These are phyloP conservation scores for Zea luxurians DNA, from an alignment of 176 grass and related monocot species.

Conservation along the genomic window DNA sequence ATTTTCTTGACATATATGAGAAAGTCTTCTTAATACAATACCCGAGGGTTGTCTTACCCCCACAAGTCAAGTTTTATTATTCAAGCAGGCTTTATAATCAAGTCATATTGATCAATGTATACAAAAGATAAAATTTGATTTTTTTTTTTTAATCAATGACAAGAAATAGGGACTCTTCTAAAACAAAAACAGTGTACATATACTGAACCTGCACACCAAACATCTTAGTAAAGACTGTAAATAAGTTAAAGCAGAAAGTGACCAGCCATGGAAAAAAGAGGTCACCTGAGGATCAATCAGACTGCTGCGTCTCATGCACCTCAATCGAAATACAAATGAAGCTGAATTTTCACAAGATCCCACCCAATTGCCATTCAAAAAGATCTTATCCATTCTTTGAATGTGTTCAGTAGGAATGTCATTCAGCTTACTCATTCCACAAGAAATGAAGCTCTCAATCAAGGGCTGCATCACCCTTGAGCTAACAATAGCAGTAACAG, in stretches of 20 bases:
- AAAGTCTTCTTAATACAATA: too few species aligned
- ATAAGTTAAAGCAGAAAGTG: slow-evolving; percentile 22
- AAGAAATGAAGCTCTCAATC: slow-evolving; percentile 74
- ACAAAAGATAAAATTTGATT: slow-evolving; percentile 16
- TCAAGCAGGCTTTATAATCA: slow-evolving; percentile 19
- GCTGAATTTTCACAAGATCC: slow-evolving; percentile 68
- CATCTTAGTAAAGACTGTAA: slow-evolving; percentile 6
- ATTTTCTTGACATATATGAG: too few species aligned
- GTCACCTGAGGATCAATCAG: slow-evolving; percentile 66
- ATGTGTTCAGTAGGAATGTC: slow-evolving; percentile 44
- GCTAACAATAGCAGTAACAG: slow-evolving; percentile 83
- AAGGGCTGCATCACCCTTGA: slow-evolving; percentile 59
- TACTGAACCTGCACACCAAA: slow-evolving; percentile 22
- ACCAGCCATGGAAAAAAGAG: slow-evolving; percentile 21
- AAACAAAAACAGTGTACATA: slow-evolving; percentile 17
- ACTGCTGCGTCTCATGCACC: slow-evolving; percentile 67
- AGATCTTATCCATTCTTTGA: slow-evolving; percentile 65
- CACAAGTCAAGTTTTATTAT: not conserved
- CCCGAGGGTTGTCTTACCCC: too few species aligned
- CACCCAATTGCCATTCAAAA: slow-evolving; percentile 84
- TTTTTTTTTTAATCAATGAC: slow-evolving; percentile 28
- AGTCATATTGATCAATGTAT: not conserved
- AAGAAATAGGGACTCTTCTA: slow-evolving; percentile 7
- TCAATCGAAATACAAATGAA: slow-evolving; percentile 72
- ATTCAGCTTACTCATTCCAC: slow-evolving; percentile 83